Evolutionary conservation across 306 rosid species (phyloP), one percentile per base, ranked within the genome.

Genomic region (Prinsepia uniflora): DNA sequence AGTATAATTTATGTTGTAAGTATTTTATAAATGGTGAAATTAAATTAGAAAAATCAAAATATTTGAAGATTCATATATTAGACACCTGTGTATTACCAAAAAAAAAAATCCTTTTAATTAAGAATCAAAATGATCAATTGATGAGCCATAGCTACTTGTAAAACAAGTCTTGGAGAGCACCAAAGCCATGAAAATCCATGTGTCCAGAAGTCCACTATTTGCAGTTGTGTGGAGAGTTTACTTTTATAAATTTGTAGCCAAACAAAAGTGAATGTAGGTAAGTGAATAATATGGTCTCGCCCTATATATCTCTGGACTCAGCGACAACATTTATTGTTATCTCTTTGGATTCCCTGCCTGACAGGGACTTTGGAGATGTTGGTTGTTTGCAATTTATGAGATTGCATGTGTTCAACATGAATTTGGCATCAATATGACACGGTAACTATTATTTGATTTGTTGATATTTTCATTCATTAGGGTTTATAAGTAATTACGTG

Each of bases 281-380:
- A 40, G 20, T 52, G 40, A 3, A 44, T 53, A 20, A 3, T 15
- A 17, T 54, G 63, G 10, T 41, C 41, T 11, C 4, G 40, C 49
- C 36, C 41, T 8, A 19, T 12, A 13, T 12, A 10, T 53, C 36
- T 30, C 36, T 8, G 7, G 12, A 58, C 42, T 12, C 3, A 0
- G 36, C 36, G 2, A 5, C 63, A 50, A 2, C 61, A 69, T 69
- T 54, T 20, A 69, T 41, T 41, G 17, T 41, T 2, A 10, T 20
- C 8, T 54, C 53, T 54, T 55, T 69, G 73, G 52, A 69, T 69
- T 69, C 73, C 52, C 52, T 13, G 39, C 0, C 10, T 10, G 63
- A 41, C 13, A 69, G 63, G 40, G 63, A 54, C 63, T 20, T 46
- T 39, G 39, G 24, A 69, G 22, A 18, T 19, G 52, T 15, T 54